Evolutionary conservation across 805 yeast genomes (phyloP), one percentile per base, ranked within the genome.

Genomic region (Debaryomyces maramus): DNA sequence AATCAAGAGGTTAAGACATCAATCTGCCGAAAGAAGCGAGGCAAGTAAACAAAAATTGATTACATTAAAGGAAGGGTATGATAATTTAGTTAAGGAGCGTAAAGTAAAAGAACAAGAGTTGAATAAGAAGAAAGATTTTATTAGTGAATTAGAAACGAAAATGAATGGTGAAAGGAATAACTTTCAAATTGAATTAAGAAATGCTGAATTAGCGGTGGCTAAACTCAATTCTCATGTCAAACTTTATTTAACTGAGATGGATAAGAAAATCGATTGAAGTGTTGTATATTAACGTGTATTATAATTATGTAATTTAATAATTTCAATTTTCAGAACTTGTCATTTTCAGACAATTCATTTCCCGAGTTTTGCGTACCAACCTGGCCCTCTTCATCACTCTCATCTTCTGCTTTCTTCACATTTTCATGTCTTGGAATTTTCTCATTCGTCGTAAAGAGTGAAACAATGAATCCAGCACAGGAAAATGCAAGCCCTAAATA

Each of bases 191-290:
- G 88, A 83, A 48, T 67, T 75, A 35, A 70, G 74, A 44, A 75
- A 69, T 26, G 69, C 81, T 6, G 77, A 75, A 41, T 55, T 67
- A 36, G 85, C 81, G 50, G 66, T 80, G 39, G 72, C 78, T 16
- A 66, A 72, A 43, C 65, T 84, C 40, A 77, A 77, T 41, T 66
- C 78, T 7, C 84, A 79, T 47, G 67, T 84, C 30, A 67, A 67
- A 43, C 58, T 70, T 39, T 84, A 84, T 49, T 51, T 80, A 37
- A 59, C 60, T 29, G 82, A 78, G 42, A 73, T 80, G 69, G 66
- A 67, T 27, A 72, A 67, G 48, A 33, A 16, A 24, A 21, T 23
- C 5, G 22, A 33, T 19, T 22, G 15, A 14, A 33, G n/a, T n/a
- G 16, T 33, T 16, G 26, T 33, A n/a, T 29, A 24, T 24, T 24